Base-by-base conservation (phyloP, 305 asterid genomes). In the Fraxinus sp. region DNA sequence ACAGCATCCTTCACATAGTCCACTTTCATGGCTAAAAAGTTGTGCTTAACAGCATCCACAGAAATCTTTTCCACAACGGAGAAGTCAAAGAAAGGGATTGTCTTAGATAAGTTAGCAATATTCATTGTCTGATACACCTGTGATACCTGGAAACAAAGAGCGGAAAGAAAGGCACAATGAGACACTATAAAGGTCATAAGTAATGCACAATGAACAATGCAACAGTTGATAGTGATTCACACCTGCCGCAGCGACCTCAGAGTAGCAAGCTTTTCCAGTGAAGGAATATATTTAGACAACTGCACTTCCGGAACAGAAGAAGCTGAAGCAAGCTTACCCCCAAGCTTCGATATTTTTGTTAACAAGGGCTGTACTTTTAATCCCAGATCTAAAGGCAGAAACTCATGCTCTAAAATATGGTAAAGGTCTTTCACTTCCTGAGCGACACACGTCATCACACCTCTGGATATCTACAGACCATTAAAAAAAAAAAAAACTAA, bases 221-320 rank as follows among this genome's bases (percentile, higher is more conserved):
- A 70, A 78, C 10, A 68, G 24, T 2, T 14, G 32, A 22, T 41
- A 78, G 78, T 32, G 66, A 81, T 49, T 30, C 79, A 55, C 70
- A 95, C 98, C 98, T 93, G 92, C 87, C 90, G 98, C 81, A 95
- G 93, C 87, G 92, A 87, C 88, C 98, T 90, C 84, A 95, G 91
- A 24, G 98, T 87, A 72, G 94, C 95, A 84, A 94, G 97, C 88
- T 91, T 94, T 89, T 94, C 98, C 78, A 95, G 84, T 1, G 96
- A 87, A 85, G 92, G 92, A 83, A 91, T 88, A 85, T 94, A 95
- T 84, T 89, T 94, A 57, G 95, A 91, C 82, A 95, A 80, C 81
- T 92, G 97, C 70, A 93, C 86, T 81, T 93, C 98, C 70, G 97
- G 97, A 85, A 95, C 97, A 59, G 97, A 88, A 81, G 98, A 86